These are phyloP conservation scores for Esteya vermicola DNA, from an alignment of 2,329 filamentous ascomycete species.

Conservation along the genomic window DNA sequence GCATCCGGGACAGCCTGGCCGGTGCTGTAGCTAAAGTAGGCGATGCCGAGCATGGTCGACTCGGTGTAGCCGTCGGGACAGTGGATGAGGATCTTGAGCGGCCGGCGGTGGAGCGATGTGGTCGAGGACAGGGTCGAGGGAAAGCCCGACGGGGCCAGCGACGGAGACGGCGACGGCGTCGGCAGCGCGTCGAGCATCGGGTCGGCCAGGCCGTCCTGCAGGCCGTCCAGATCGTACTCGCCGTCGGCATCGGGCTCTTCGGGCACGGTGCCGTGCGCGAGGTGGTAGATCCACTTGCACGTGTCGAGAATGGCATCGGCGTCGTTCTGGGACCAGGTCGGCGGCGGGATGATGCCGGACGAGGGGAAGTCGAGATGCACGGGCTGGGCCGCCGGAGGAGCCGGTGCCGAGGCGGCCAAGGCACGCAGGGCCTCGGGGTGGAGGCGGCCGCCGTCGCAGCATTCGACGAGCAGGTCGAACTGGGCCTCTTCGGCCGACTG, in stretches of 20 bases:
- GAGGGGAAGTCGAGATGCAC: constrained; percentile 68
- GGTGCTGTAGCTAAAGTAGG: constrained; percentile 88
- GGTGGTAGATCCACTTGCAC: constrained; percentile 77
- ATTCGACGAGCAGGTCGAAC: constrained; percentile 82
- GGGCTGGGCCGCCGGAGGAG: constrained; percentile 25
- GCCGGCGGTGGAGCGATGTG: constrained; percentile 19
- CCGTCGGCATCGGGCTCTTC: no score
- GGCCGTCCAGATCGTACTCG: no score
- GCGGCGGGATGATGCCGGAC: constrained; percentile 80
- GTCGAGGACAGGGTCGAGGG: no score
- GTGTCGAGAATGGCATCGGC: constrained; percentile 74
- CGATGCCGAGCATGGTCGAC: constrained; percentile 73
- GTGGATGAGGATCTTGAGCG: constrained; percentile 71
- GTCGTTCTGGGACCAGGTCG: constrained; percentile 70
- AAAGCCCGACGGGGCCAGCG: no score
- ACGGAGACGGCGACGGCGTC: no score
- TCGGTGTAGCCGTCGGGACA: constrained; percentile 96
- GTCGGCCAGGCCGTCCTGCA: no score
- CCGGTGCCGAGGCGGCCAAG: constrained; percentile 41
- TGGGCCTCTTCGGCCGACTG: constrained; percentile 39
- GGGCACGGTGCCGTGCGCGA: constrained; percentile 50
- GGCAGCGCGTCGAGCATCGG: no score
- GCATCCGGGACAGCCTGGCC: constrained; percentile 68
- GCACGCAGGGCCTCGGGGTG: constrained; percentile 52
- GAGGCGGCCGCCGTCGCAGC: constrained; percentile 69